Conservation (phyloP, 441 rosid genomes). For the Adansonia rubrostipa region DNA sequence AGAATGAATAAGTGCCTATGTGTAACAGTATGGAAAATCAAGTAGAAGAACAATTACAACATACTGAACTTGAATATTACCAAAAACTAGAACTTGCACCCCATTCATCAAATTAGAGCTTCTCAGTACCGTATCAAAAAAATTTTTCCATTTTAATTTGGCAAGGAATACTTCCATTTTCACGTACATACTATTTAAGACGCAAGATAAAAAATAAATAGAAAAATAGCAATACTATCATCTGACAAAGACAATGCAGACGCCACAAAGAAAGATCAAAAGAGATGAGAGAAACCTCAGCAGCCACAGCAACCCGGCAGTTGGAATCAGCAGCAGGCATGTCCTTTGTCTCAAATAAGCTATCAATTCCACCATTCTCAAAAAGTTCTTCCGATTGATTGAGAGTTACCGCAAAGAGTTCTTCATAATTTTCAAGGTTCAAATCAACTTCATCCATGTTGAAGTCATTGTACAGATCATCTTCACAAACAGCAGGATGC, state of each 20-base stretch:
- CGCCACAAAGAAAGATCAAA: constrained; percentile 22
- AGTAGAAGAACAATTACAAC: neutral
- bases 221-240: constrained; percentile 8
- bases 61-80: neutral
- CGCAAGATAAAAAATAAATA: neutral
- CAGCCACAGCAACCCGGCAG: constrained; percentile 56
- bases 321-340: constrained; percentile 62
- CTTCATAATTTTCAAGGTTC: constrained; percentile 89
- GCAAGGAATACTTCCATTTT: constrained; percentile 16
- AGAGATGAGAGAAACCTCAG: constrained; percentile 55
- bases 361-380: constrained; percentile 82
- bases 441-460: constrained; percentile 91
- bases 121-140: neutral
- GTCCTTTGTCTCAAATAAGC: constrained; percentile 71
- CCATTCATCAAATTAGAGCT: neutral
- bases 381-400: constrained; percentile 78
- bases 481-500: constrained; percentile 56
- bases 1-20: neutral
- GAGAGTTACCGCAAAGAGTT: constrained; percentile 85
- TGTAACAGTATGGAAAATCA: neutral
- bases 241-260: constrained; percentile 1
- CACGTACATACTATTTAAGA: neutral
- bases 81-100: neutral
- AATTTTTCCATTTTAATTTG: neutral
- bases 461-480: constrained; percentile 69